These are phyloP conservation scores for Austroboletus festivus DNA, from an alignment of 768 basidiomycete genomes.

Conservation along the genomic window DNA sequence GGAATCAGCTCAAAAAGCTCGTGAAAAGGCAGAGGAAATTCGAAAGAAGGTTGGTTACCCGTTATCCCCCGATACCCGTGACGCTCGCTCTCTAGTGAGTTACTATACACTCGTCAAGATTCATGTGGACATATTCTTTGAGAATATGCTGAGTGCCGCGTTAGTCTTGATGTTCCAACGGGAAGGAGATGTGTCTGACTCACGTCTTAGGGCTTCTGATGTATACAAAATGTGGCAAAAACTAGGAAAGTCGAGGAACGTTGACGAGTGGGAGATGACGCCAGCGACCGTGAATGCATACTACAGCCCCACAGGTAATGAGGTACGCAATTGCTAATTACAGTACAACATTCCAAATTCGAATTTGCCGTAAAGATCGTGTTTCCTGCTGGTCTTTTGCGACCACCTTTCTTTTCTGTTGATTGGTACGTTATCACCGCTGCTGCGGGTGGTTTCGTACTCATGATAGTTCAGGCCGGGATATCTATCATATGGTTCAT, in stretches of 20 bases:
- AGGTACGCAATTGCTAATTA: slow-evolving; percentile 45
- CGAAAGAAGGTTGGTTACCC: slow-evolving; percentile 94
- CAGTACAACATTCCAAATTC: background rate
- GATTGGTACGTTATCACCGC: slow-evolving; percentile 52
- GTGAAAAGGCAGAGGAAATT: slow-evolving; percentile 61
- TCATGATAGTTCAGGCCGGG: slow-evolving; percentile 59
- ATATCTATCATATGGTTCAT: slow-evolving; percentile 88
- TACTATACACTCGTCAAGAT: slow-evolving; percentile 78
- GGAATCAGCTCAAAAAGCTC: slow-evolving; percentile 74
- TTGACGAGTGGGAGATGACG: slow-evolving; percentile 82
- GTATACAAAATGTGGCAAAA: slow-evolving; percentile 69
- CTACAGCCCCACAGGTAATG: slow-evolving; percentile 83
- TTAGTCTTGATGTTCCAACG: slow-evolving; percentile 19
- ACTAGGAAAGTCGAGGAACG: slow-evolving; percentile 68
- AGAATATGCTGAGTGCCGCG: slow-evolving; percentile 72
- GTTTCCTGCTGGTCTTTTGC: slow-evolving; percentile 95
- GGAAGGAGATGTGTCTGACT: slow-evolving; percentile 5
- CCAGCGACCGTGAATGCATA: slow-evolving; percentile 88
- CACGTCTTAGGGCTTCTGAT: slow-evolving; percentile 48
- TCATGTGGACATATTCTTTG: slow-evolving; percentile 71
- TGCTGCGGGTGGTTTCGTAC: background rate
- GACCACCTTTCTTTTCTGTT: slow-evolving; percentile 84
- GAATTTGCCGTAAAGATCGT: slow-evolving; percentile 57
- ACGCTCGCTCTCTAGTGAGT: slow-evolving; percentile 60
- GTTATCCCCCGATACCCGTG: slow-evolving; percentile 74